Evolutionary conservation across 768 basidiomycete species (phyloP).

Genomic region (Boletales sp.): DNA sequence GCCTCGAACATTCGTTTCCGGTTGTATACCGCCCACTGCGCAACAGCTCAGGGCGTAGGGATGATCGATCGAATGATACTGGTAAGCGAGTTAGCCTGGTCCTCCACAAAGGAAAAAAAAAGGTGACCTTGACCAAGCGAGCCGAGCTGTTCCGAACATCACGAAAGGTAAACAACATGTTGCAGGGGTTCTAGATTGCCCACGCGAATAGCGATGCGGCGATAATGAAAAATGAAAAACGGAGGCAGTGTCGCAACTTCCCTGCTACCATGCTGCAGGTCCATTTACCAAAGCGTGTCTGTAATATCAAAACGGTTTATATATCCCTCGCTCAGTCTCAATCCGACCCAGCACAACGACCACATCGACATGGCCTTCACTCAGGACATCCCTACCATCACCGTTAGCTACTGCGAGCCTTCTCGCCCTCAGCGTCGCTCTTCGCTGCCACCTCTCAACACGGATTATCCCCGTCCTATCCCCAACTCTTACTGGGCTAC

Average conservation of each 20-base stretch:
- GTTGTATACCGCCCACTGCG: conserved; percentile 1
- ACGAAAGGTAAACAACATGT: conserved; percentile 6
- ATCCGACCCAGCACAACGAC: conserved; percentile 7
- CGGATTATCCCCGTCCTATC: conserved; percentile 50
- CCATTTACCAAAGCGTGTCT: not conserved
- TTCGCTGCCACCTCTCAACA: conserved; percentile 14
- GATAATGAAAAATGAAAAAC: conserved; percentile 11
- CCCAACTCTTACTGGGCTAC: conserved; percentile 89
- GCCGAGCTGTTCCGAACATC: too few relatives aligned
- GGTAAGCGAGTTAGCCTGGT: not conserved
- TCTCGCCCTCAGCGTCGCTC: conserved; percentile 13
- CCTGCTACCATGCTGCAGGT: conserved; percentile 4
- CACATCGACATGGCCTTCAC: conserved; percentile 6
- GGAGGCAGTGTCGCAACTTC: conserved; percentile 9
- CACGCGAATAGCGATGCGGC: conserved; percentile 11
- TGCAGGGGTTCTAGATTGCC: not conserved
- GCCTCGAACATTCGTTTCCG: conserved; percentile 27
- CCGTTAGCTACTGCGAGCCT: conserved; percentile 5
- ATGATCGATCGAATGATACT: conserved; percentile 14
- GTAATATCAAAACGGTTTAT: conserved; percentile 7
- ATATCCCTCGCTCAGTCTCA: not conserved
- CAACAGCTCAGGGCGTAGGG: not conserved
- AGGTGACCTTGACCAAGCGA: not conserved
- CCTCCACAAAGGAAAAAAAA: not conserved
- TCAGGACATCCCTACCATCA: conserved; percentile 6